These are phyloP conservation scores for Hypoxylon intermedium DNA, from an alignment of 495 filamentous ascomycete species.

Conservation along the genomic window DNA sequence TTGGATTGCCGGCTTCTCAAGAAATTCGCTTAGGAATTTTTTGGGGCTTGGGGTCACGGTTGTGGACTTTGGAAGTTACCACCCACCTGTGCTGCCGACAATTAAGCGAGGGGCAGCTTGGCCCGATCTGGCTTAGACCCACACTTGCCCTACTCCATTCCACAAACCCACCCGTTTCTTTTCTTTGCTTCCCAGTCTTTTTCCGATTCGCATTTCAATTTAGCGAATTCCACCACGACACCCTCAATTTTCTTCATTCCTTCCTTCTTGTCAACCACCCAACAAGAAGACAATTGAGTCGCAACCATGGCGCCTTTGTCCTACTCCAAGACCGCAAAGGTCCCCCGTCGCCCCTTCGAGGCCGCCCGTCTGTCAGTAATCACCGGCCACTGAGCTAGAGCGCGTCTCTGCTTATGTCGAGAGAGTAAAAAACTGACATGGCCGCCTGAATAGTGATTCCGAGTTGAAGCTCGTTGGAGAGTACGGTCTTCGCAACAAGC, in stretches of 20 bases:
- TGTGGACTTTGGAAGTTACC: slow-evolving; percentile 22
- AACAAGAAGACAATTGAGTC: slow-evolving; percentile 39
- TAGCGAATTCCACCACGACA: slow-evolving; percentile 50
- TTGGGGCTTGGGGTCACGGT: slow-evolving; percentile 23
- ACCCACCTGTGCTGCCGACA: neutral
- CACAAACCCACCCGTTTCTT: slow-evolving; percentile 51
- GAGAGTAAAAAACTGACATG: slow-evolving; percentile 55
- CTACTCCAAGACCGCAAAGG: slow-evolving; percentile 99
- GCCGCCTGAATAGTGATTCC: slow-evolving; percentile 77
- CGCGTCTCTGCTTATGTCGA: slow-evolving; percentile 97
- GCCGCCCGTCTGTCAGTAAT: slow-evolving; percentile 97
- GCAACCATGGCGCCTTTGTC: slow-evolving; percentile 59
- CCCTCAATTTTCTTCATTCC: slow-evolving; percentile 39
- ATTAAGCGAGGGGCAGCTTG: slow-evolving; percentile 41
- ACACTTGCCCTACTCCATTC: slow-evolving; percentile 41
- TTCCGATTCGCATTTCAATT: slow-evolving; percentile 41
- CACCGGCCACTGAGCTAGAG: slow-evolving; percentile 96
- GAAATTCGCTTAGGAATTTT: slow-evolving; percentile 40
- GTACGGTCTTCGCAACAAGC: slow-evolving; percentile 99
- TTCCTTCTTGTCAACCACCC: slow-evolving; percentile 29
- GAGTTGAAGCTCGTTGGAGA: slow-evolving; percentile 99
- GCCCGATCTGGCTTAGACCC: slow-evolving; percentile 21
- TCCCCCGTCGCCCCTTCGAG: slow-evolving; percentile 88
- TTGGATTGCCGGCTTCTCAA: slow-evolving; percentile 18
- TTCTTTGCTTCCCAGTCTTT: slow-evolving; percentile 41